Conservation (phyloP, 1,284 basidiomycete genomes). For the Ganoderma multipileum region DNA sequence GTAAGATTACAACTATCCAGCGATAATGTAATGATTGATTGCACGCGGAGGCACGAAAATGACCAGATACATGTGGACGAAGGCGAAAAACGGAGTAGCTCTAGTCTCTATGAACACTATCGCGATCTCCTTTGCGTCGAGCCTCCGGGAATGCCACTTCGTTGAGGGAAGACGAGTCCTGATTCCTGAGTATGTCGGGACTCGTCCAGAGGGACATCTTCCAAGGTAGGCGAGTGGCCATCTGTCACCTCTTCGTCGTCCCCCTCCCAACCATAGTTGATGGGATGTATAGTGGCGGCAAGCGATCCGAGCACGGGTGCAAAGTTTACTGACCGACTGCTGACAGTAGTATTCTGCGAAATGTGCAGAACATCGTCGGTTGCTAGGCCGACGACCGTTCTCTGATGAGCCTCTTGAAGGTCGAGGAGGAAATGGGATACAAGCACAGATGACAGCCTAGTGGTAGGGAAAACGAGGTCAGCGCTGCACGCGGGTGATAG, state of each 20-base stretch:
- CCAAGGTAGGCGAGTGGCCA: neutral
- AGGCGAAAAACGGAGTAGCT: no score
- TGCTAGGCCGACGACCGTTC: slow-evolving; percentile 49
- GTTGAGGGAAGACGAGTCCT: no score
- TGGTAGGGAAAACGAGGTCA: neutral
- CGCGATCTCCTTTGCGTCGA: no score
- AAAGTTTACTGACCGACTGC: neutral
- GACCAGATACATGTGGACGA: no score
- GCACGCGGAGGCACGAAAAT: no score
- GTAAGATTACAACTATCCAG: no score
- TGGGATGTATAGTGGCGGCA: neutral
- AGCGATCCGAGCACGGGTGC: neutral
- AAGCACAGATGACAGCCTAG: neutral
- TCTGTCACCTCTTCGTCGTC: neutral
- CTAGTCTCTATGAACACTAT: no score
- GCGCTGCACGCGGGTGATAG: neutral
- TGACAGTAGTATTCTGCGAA: neutral
- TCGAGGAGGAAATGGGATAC: neutral
- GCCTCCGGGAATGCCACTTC: no score
- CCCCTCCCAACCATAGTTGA: neutral
- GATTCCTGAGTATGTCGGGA: no score
- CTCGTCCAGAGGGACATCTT: neutral
- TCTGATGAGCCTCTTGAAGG: neutral
- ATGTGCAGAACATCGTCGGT: neutral
- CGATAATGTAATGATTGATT: no score